Conservation (phyloP, 208 protist genomes). For the Acanthamoeba divionensis region DNA sequence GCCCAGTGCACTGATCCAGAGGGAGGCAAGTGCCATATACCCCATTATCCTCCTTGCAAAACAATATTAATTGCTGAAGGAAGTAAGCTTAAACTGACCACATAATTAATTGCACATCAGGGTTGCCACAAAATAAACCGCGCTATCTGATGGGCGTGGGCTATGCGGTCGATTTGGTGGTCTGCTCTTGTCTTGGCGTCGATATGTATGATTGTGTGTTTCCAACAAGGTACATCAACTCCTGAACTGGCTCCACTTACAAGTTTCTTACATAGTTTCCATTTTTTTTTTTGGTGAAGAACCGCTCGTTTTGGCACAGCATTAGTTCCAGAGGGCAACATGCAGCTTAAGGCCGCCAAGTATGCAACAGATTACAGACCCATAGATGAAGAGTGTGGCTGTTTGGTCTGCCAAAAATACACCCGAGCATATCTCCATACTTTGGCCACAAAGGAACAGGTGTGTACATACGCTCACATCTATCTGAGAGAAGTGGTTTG, state of each 20-base stretch:
- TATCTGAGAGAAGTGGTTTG: too few species aligned
- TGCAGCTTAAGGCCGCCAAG: conserved; percentile 66
- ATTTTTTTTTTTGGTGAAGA: background rate
- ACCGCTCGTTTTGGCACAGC: conserved; percentile 61
- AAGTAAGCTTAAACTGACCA: too few species aligned
- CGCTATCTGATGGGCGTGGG: conserved; percentile 98
- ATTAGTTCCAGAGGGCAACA: conserved; percentile 53
- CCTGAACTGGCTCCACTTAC: conserved; percentile 90
- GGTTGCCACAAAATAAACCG: conserved; percentile 84
- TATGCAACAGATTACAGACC: conserved; percentile 68
- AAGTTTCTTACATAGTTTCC: background rate
- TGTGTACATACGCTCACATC: too few species aligned
- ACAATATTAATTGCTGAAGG: background rate
- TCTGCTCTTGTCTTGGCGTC: conserved; percentile 96
- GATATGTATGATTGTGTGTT: conserved; percentile 99
- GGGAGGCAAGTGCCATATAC: background rate
- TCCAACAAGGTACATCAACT: conserved; percentile 95
- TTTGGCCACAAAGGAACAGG: conserved; percentile 86
- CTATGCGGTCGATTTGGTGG: conserved; percentile 97
- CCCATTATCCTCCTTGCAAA: background rate
- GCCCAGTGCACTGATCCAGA: conserved; percentile 84
- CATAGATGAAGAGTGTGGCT: conserved; percentile 85
- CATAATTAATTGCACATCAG: too few species aligned
- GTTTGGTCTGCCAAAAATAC: conserved; percentile 89
- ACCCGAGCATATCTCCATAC: conserved; percentile 91